Evolutionary conservation across 169 alveolate genomes (phyloP).

Genomic region (Eimeria necatrix): DNA sequence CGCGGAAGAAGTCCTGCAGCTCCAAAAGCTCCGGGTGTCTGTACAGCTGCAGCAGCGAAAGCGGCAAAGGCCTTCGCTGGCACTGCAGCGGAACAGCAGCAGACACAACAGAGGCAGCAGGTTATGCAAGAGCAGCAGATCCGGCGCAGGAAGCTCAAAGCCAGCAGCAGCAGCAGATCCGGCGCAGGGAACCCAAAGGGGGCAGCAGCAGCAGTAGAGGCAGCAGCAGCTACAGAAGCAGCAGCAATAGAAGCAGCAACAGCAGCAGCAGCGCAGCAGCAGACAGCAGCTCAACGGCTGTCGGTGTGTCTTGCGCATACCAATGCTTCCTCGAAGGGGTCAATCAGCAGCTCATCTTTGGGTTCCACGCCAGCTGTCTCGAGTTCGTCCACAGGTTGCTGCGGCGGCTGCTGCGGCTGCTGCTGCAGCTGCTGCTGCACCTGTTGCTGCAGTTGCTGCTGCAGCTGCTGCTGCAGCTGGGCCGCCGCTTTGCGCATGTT

Average conservation of each 20-base stretch:
- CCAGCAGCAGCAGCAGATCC: not conserved
- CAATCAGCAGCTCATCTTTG: constrained; percentile 29
- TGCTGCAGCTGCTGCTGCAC: not conserved
- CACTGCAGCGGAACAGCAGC: constrained; percentile 52
- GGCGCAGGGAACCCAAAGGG: not conserved
- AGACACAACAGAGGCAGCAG: not conserved
- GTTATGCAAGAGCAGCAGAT: not conserved
- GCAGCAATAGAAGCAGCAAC: constrained; percentile 16
- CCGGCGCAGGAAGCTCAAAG: not conserved
- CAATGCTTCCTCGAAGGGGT: constrained; percentile 24
- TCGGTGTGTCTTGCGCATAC: not conserved
- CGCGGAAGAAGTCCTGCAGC: constrained; percentile 74
- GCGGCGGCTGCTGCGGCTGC: not conserved
- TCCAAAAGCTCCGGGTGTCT: constrained; percentile 74
- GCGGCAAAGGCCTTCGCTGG: constrained; percentile 66
- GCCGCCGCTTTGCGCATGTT: constrained; percentile 28
- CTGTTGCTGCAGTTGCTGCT: not conserved
- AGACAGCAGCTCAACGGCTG: not conserved
- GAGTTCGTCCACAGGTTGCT: not conserved
- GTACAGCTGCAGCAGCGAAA: constrained; percentile 49
- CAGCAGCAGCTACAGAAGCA: not conserved
- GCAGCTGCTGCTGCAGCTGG: constrained; percentile 55
- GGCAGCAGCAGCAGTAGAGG: not conserved
- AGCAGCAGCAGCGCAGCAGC: not conserved
- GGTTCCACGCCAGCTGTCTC: not conserved